phyloP scores from a whole-genome alignment of 2,329 filamentous ascomycete species.

The Colletotrichum sp. region DNA sequence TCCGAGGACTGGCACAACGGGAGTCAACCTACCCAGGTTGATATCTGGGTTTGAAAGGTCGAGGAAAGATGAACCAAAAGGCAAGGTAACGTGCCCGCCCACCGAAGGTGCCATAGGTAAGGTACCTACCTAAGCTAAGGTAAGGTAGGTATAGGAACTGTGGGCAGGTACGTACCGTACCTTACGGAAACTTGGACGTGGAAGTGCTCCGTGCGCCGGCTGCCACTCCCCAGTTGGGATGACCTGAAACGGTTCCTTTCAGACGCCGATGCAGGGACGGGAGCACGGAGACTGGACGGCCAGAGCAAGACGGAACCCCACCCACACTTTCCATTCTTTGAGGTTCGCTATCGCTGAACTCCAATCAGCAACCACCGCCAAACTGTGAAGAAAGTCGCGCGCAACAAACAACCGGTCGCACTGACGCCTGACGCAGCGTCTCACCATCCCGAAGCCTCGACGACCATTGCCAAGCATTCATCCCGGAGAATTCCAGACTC shows the following conservation, averaged over 20 bases:
- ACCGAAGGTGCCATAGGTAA: too few relatives aligned
- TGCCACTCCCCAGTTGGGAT: background rate
- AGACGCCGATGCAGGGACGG: conserved; percentile 3
- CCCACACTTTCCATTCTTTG: background rate
- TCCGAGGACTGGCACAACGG: background rate
- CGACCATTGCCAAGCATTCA: background rate
- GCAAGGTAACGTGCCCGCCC: background rate
- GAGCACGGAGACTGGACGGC: background rate
- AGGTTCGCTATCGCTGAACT: background rate
- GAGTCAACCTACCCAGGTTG: background rate
- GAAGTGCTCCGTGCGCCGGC: background rate
- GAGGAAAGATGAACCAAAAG: background rate
- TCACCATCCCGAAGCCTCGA: background rate
- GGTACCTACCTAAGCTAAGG: too few relatives aligned
- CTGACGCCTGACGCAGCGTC: background rate
- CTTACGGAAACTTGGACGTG: background rate
- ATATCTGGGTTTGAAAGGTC: background rate
- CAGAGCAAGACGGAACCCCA: background rate
- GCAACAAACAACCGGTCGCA: background rate
- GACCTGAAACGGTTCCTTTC: background rate
- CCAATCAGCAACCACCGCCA: background rate
- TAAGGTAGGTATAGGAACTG: background rate
- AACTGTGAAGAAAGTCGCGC: background rate
- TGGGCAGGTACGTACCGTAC: background rate
- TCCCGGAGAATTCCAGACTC: background rate